Evolutionary conservation across 768 basidiomycete species (phyloP), one percentile per base, ranked within the genome.

Genomic region (Lactarius psammicola): DNA sequence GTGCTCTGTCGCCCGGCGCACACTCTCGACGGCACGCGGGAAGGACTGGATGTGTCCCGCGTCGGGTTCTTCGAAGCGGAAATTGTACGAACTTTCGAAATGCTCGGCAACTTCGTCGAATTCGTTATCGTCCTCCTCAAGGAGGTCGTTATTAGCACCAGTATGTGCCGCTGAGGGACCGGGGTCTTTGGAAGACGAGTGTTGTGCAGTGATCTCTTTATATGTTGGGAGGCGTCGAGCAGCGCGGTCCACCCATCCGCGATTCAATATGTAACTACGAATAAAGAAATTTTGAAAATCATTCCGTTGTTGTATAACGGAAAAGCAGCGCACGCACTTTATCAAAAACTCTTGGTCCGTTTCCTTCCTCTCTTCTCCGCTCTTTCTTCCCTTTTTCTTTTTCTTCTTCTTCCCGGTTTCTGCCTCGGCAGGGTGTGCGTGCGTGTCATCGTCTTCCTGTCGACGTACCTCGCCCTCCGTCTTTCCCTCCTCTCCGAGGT

Each of bases 51-150:
- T 89, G 30, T 82, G 78, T 5, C 82, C 80, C 2, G 87, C 87
- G 34, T 85, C 86, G 40, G 92, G 90, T 76, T 99, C 96, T 75
- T 99, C 96, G 75, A 94, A 99, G 60, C 97, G 87, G 79, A 97
- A 97, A 76, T 98, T 98, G 78, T 98, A 99, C 18, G 90, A 91
- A n/a, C 85, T 87, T 78, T 99, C 97, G 69, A 98, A 99, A 53
- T 85, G 85, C 33, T 97, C 95, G 6, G 87, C 90, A 68, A 92
- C 87, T 53, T 96, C 93, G 61, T 97, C 94, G 71, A 97, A 97
- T 18, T 90, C 84, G 40, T 88, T 83, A 34, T 88, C 86, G 7
- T 90, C n/a, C n/a, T n/a, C 85, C 10, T 81, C 75, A 1, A 79
- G 77, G 0, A 73, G 74, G 17, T 68, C 71, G 18, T 70, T 68